Evolutionary conservation across 176 grass and related monocot genomes (phyloP).

Genomic region (Phoenix dactylifera): DNA sequence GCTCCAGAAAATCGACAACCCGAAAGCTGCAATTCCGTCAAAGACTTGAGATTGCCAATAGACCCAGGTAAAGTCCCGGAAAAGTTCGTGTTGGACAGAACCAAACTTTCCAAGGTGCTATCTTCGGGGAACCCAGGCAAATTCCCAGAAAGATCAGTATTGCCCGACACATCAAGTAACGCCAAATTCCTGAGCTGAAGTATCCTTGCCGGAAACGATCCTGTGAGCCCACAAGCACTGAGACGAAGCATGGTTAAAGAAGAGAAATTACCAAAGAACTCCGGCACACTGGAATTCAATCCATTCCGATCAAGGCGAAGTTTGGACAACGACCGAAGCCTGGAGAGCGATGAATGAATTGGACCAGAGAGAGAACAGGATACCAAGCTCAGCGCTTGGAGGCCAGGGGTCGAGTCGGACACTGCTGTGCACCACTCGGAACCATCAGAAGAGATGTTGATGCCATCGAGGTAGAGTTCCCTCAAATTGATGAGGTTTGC

Average conservation of each 20-base stretch:
- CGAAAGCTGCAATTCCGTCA: conserved; percentile 20
- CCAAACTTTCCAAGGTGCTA: conserved; percentile 20
- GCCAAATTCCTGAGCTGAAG: conserved; percentile 27
- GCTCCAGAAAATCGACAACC: conserved; percentile 32
- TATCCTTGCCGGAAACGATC: conserved; percentile 25
- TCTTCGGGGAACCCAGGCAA: conserved; percentile 18
- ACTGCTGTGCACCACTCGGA: conserved; percentile 27
- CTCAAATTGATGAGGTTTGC: conserved; percentile 30
- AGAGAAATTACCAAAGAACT: conserved; percentile 34
- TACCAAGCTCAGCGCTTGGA: conserved; percentile 23
- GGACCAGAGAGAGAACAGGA: conserved; percentile 11
- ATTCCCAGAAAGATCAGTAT: conserved; percentile 19
- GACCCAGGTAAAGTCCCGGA: conserved; percentile 28
- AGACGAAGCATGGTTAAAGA: conserved; percentile 26
- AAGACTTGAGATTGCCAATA: conserved; percentile 16
- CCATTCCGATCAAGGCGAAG: conserved; percentile 28
- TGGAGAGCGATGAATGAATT: conserved; percentile 12
- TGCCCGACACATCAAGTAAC: conserved; percentile 27
- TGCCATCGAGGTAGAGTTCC: conserved; percentile 23
- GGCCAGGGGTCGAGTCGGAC: conserved; percentile 13
- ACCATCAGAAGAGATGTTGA: conserved; percentile 27
- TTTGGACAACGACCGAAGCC: conserved; percentile 13
- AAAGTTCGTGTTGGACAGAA: conserved; percentile 3
- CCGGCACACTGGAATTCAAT: conserved; percentile 22
- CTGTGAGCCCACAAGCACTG: conserved; percentile 19